phyloP scores from a whole-genome alignment of 495 filamentous ascomycete species.

The Cetradonia linearis region DNA sequence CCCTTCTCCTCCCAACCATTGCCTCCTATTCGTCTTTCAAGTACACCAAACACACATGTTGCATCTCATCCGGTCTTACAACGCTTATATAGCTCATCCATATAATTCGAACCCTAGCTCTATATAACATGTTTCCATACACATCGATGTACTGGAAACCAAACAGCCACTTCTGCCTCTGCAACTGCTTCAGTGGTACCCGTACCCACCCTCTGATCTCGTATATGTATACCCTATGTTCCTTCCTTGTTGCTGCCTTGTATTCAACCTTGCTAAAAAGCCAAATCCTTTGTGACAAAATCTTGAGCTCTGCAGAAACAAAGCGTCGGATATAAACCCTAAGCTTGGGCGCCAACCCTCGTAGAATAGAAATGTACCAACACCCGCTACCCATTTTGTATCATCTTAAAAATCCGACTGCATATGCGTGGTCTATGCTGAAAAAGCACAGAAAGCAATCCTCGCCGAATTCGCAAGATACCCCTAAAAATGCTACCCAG shows the following conservation, averaged over 20 bases:
- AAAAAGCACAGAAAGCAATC: not conserved
- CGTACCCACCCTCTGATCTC: not conserved
- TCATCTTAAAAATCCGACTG: not conserved
- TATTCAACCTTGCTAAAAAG: not conserved
- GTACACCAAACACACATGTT: too few relatives aligned
- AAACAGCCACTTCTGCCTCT: not conserved
- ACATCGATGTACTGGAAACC: not conserved
- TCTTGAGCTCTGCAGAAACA: not conserved
- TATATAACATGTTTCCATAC: not conserved
- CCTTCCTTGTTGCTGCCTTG: not conserved
- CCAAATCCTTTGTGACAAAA: not conserved
- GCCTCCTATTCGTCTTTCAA: too few relatives aligned
- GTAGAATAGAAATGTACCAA: not conserved
- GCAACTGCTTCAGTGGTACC: not conserved
- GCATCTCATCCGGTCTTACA: not conserved
- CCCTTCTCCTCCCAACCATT: not conserved
- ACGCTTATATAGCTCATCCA: not conserved
- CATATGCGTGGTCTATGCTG: not conserved
- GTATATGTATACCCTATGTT: not conserved
- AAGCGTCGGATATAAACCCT: not conserved
- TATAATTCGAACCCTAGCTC: not conserved
- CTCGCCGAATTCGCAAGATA: not conserved
- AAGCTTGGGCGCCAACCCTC: not conserved
- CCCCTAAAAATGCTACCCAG: not conserved
- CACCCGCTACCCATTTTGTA: constrained; percentile 10